Conservation (phyloP, 106 monocot species). For the Apostasia shenzhenica region DNA sequence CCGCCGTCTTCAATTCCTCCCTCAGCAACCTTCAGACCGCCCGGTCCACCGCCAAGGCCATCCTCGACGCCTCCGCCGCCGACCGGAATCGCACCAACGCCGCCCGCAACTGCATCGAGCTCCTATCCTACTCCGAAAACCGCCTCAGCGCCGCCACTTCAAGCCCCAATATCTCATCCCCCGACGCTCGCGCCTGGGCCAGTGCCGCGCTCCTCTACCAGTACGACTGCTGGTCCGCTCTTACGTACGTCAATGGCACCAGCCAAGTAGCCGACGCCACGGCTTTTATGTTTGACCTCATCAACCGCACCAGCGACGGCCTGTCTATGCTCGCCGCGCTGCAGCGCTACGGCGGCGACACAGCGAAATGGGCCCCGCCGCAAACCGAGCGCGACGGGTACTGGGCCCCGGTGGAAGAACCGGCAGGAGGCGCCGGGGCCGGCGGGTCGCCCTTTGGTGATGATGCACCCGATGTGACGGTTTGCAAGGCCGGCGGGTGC, state of each 20-base stretch:
- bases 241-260: constrained; percentile 61
- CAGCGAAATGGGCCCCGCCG: constrained; percentile 51
- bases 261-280: constrained; percentile 41
- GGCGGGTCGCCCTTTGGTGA: constrained; percentile 6
- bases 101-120: constrained; percentile 56
- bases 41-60: constrained; percentile 16
- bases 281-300: constrained; percentile 33
- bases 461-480: constrained; percentile 19
- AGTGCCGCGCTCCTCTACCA: constrained; percentile 67
- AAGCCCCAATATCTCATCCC: background rate
- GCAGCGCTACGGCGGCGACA: constrained; percentile 57
- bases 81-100: constrained; percentile 54
- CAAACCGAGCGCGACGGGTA: constrained; percentile 81
- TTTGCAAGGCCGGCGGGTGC: constrained; percentile 34
- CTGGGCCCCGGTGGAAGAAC: constrained; percentile 25
- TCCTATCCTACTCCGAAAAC: constrained; percentile 34
- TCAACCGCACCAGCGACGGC: constrained; percentile 48
- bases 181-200: constrained; percentile 34
- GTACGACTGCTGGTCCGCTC: constrained; percentile 70
- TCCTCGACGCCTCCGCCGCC: constrained; percentile 39
- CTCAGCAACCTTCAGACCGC: constrained; percentile 14
- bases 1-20: constrained; percentile 10
- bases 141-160: constrained; percentile 34
- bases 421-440: no score
- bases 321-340: constrained; percentile 55